Evolutionary conservation across 768 basidiomycete genomes (phyloP), one percentile per base, ranked within the genome.

Genomic region (Podaxis sp.): DNA sequence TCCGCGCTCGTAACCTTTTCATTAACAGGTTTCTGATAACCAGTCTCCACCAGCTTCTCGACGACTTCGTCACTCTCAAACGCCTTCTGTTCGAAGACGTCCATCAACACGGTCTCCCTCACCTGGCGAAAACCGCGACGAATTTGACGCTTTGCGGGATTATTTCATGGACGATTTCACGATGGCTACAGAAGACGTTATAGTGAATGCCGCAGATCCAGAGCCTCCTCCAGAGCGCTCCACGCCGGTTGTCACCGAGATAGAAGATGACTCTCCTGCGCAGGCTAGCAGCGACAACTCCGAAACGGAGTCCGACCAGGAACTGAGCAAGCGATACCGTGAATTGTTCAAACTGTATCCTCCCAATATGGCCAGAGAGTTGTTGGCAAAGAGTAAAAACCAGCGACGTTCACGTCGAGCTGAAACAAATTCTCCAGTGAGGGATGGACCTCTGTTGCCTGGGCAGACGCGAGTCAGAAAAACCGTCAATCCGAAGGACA

Each of bases 401-500:
- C 28, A 61, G 25, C 47, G 50, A 4, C 46, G 50, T 38, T 27
- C 54, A 5, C 36, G 52, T 36, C 59, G 44, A 35, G 32, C n/a
- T 25, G 46, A 53, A 10, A 23, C 21, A 21, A 36, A 47, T 50
- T n/a, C 36, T 48, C 18, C 32, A 32, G 32, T 25, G 11, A 74
- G 75, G 51, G 74, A 73, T 10, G 70, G 69, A 11, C 78, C 77
- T 5, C 64, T 83, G 27, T 75, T 74, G 18, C 85, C 86, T 0
- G 85, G 87, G 2, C 76, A 82, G 63, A 79, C 83, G 23, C 76
- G 79, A 23, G 70, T 73, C 51, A 76, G 79, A 48, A 72, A 69
- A 47, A 67, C 74, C 28, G 61, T 63, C 21, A 69, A 70, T 27
- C 69, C 74, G 5, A 72, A 64, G 54, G 69, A 74, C 55, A 44